Evolutionary conservation across 2,329 filamentous ascomycete species (phyloP), one percentile per base, ranked within the genome.

Genomic region (Cyphellophora attinorum): DNA sequence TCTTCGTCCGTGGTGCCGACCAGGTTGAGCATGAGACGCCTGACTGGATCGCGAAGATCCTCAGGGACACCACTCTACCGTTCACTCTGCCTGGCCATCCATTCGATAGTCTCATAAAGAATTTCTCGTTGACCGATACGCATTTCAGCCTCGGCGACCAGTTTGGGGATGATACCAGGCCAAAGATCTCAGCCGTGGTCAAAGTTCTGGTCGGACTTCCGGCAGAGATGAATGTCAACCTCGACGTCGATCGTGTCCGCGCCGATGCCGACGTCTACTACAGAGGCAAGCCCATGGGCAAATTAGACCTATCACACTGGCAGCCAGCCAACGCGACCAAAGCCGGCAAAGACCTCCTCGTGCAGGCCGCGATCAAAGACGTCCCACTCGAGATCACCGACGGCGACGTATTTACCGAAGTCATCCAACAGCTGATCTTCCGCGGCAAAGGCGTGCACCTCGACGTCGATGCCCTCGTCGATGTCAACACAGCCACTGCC

Each of bases 131-230:
- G 45, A 76, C 78, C 2, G 74, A 95, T 52, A 85, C 93, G 27
- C 77, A 93, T 50, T 94, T 98, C 56, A 76, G 74, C 31, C 64
- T 98, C 29, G 91, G 91, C 1, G 76, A 86, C 49, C 81, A 84
- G 1, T 74, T 80, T 49, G 84, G 85, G 2, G 82, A 85, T 0
- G 75, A 79, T 33, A 69, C 81, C 3, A 74, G 81, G 35, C 86
- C 88, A 6, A 78, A 74, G 35, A 78, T 98, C 11, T 93, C 85
- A 18, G 88, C 88, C 3, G 79, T 80, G 13, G 81, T 95, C 29
- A 68, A 83, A 40, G 88, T 88, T 8, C 66, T 88, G 12, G 80
- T 93, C 16, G 76, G 68, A 8, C 58, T 96, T 19, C 91, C 91
- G 0, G 71, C 83, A 28, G 82, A 94, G 54, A 80, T 96, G 69